Conservation (phyloP, 83 land plant genomes). For the Diphasiastrum complanatum region DNA sequence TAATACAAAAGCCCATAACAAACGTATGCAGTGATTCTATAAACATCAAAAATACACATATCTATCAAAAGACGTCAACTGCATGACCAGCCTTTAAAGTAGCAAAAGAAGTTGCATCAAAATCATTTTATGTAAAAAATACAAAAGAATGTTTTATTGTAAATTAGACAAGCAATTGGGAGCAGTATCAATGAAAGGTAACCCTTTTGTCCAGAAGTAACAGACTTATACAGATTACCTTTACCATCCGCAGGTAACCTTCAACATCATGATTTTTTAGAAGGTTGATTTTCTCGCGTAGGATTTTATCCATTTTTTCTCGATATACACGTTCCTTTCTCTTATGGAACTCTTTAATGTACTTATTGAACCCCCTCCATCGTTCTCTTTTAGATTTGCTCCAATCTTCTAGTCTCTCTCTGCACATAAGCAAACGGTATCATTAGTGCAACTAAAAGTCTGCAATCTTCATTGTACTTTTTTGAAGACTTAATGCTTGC, state of each 20-base stretch:
- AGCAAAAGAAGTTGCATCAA: too few relatives aligned
- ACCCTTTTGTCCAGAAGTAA: neutral
- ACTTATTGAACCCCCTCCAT: slow-evolving; percentile 71
- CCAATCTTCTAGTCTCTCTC: slow-evolving; percentile 83
- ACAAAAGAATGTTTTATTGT: too few relatives aligned
- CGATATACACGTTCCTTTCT: slow-evolving; percentile 74
- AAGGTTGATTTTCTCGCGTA: slow-evolving; percentile 90
- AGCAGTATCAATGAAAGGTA: too few relatives aligned
- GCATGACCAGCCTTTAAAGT: too few relatives aligned
- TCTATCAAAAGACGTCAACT: too few relatives aligned
- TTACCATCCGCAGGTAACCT: slow-evolving; percentile 96
- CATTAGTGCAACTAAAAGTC: neutral
- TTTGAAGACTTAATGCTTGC: too few relatives aligned
- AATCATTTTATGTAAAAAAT: too few relatives aligned
- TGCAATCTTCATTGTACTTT: neutral
- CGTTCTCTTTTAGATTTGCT: slow-evolving; percentile 72
- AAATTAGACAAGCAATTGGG: too few relatives aligned
- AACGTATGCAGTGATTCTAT: too few relatives aligned
- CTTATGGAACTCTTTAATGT: slow-evolving; percentile 84
- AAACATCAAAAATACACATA: too few relatives aligned
- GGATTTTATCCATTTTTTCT: slow-evolving; percentile 88
- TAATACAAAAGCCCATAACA: too few relatives aligned
- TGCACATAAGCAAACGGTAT: slow-evolving; percentile 18
- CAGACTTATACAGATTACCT: slow-evolving; percentile 36
- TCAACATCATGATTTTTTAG: slow-evolving; percentile 97